Conservation (phyloP, 1,139 yeast species). For the Hemisphaericaspora xylofermentans region DNA sequence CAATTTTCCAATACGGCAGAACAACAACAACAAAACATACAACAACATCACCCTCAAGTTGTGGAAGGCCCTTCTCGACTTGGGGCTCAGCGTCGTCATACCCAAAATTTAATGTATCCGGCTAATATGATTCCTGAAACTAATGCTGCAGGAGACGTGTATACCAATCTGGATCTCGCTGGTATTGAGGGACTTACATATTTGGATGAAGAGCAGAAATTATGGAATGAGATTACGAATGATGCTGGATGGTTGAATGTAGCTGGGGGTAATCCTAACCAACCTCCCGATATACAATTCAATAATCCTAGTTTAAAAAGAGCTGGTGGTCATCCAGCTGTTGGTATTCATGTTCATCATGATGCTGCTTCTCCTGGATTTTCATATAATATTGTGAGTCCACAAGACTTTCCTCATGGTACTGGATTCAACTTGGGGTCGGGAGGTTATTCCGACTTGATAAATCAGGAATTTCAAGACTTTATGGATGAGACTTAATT, state of each 20-base stretch:
- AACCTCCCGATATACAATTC: conserved; percentile 1
- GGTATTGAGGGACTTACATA: conserved; percentile 48
- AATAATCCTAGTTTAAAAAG: conserved; percentile 1
- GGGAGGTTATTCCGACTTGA: conserved; percentile 39
- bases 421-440: conserved; percentile 6
- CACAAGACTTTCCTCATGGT: conserved; percentile 2
- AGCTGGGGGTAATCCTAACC: conserved; percentile 6
- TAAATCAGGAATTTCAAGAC: conserved; percentile 43
- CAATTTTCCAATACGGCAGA: conserved; percentile 17
- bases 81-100: not conserved
- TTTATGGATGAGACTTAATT: conserved; percentile 25
- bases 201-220: conserved; percentile 54
- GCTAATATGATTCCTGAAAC: conserved; percentile 13
- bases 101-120: not conserved
- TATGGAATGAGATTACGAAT: conserved; percentile 74
- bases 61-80: not conserved
- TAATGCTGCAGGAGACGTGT: conserved; percentile 26
- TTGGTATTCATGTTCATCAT: conserved; percentile 1
- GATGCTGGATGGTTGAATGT: conserved; percentile 67
- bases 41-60: conserved; percentile 4
- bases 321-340: not conserved
- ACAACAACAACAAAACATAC: conserved; percentile 2
- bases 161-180: conserved; percentile 34
- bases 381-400: conserved; percentile 4
- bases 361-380: conserved; percentile 3